These are phyloP conservation scores for Hygrophoropsis aurantiaca DNA, from an alignment of 768 basidiomycete species.

Conservation along the genomic window DNA sequence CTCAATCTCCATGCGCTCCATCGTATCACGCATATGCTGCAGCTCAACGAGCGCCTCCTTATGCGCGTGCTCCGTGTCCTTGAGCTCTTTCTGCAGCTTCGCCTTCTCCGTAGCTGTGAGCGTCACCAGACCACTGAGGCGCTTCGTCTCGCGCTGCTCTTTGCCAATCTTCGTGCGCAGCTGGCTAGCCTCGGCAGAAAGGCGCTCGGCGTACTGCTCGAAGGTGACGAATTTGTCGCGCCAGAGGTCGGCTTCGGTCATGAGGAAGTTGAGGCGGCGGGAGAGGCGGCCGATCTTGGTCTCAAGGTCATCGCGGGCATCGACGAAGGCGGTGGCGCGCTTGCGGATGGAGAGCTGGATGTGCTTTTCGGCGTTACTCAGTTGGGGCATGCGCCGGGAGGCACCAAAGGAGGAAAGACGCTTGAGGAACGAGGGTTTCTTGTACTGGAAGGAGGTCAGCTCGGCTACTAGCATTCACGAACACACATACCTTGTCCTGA, in stretches of 20 bases:
- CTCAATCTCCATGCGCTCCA: slow-evolving; percentile 87
- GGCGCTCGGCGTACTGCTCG: slow-evolving; percentile 90
- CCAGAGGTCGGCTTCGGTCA: slow-evolving; percentile 91
- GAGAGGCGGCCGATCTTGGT: slow-evolving; percentile 89
- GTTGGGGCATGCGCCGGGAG: slow-evolving; percentile 66
- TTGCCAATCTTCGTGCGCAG: slow-evolving; percentile 85
- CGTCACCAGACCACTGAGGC: slow-evolving; percentile 76
- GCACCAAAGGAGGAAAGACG: slow-evolving; percentile 77
- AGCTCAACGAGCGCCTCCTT: slow-evolving; percentile 79
- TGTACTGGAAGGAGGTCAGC: slow-evolving; percentile 51
- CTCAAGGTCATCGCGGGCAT: slow-evolving; percentile 91
- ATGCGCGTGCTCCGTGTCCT: slow-evolving; percentile 80
- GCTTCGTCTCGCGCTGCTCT: slow-evolving; percentile 86
- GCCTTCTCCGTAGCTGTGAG: slow-evolving; percentile 76
- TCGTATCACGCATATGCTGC: slow-evolving; percentile 76
- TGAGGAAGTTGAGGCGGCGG: slow-evolving; percentile 84
- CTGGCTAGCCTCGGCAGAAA: slow-evolving; percentile 84
- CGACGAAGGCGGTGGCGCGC: slow-evolving; percentile 92
- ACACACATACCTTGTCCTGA: slow-evolving; percentile 65
- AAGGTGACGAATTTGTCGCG: slow-evolving; percentile 93
- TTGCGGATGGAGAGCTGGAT: slow-evolving; percentile 89
- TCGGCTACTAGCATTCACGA: background rate
- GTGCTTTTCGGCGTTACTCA: slow-evolving; percentile 79
- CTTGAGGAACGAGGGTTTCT: slow-evolving; percentile 86
- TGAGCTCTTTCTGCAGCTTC: slow-evolving; percentile 80